phyloP scores from a whole-genome alignment of 495 filamentous ascomycete species.

The Melanomma pulvis-pyrius region DNA sequence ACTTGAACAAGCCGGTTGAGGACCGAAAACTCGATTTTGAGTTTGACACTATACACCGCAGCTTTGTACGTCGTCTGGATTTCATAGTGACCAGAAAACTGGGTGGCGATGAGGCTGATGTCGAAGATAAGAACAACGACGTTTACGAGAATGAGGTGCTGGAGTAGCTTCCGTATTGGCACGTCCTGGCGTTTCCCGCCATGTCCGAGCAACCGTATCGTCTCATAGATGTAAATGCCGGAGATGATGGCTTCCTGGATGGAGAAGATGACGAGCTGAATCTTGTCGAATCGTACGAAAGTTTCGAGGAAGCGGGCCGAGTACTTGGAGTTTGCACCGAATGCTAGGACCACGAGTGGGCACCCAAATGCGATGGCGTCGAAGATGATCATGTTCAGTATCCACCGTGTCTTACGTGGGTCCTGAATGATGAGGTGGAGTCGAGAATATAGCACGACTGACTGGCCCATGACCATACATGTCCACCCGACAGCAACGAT shows the following conservation, averaged over 20 bases:
- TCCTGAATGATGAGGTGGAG: constrained; percentile 25
- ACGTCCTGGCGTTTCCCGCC: not conserved
- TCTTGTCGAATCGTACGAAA: constrained; percentile 16
- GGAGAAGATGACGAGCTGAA: constrained; percentile 27
- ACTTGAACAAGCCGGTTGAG: constrained; percentile 45
- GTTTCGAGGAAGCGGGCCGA: not conserved
- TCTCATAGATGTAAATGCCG: constrained; percentile 25
- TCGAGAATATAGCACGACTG: constrained; percentile 29
- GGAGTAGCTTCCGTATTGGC: not conserved
- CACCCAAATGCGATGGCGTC: constrained; percentile 9
- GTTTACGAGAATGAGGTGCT: constrained; percentile 34
- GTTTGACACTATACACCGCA: constrained; percentile 45
- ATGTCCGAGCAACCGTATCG: not conserved
- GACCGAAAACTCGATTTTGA: constrained; percentile 48
- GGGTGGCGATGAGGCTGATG: constrained; percentile 25
- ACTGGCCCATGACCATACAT: constrained; percentile 16
- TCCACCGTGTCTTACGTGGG: not conserved
- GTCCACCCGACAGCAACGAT: constrained; percentile 5
- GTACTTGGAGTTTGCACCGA: constrained; percentile 1
- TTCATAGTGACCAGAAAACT: constrained; percentile 28
- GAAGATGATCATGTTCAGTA: constrained; percentile 27
- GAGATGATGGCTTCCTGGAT: constrained; percentile 26
- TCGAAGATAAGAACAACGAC: constrained; percentile 23
- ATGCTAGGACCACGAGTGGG: not conserved
- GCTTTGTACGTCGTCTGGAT: constrained; percentile 42